Conservation (phyloP, 768 basidiomycete species). For the Tylopilus rubrobrunneus region DNA sequence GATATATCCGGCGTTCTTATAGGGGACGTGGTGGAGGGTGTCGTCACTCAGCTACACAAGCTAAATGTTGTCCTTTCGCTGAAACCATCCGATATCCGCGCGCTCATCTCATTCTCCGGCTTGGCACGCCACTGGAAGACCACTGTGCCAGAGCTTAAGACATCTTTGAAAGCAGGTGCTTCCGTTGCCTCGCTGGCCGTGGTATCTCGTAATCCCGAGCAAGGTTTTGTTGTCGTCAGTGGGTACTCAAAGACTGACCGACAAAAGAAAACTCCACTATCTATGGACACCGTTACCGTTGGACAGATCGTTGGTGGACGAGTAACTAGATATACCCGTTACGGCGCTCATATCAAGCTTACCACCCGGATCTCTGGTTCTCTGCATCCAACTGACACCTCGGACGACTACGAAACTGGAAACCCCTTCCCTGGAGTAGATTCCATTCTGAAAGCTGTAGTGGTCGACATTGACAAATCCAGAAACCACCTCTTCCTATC, state of each 20-base stretch:
- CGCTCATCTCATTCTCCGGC: slow-evolving; percentile 83
- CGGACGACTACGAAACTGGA: slow-evolving; percentile 71
- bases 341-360: slow-evolving; percentile 77
- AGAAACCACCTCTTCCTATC: slow-evolving; percentile 76
- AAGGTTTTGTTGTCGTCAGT: slow-evolving; percentile 82
- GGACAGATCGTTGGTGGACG: slow-evolving; percentile 80
- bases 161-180: slow-evolving; percentile 62
- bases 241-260: slow-evolving; percentile 59
- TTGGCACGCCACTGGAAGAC: slow-evolving; percentile 75
- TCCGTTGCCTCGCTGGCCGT: slow-evolving; percentile 75
- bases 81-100: slow-evolving; percentile 63
- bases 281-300: slow-evolving; percentile 60
- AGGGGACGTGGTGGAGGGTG: slow-evolving; percentile 68
- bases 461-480: slow-evolving; percentile 63
- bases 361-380: slow-evolving; percentile 67
- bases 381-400: slow-evolving; percentile 76
- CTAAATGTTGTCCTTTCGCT: slow-evolving; percentile 77
- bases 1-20: slow-evolving; percentile 76
- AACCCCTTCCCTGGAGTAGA: slow-evolving; percentile 57
- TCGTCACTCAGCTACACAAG: slow-evolving; percentile 78
- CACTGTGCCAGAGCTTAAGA: slow-evolving; percentile 63
- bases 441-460: slow-evolving; percentile 64
- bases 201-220: slow-evolving; percentile 84
- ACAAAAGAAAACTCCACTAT: slow-evolving; percentile 47
- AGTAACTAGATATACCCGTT: slow-evolving; percentile 67